These are phyloP conservation scores for Pseudogymnoascus sp. DNA, from an alignment of 2,329 filamentous ascomycete species.

Conservation along the genomic window DNA sequence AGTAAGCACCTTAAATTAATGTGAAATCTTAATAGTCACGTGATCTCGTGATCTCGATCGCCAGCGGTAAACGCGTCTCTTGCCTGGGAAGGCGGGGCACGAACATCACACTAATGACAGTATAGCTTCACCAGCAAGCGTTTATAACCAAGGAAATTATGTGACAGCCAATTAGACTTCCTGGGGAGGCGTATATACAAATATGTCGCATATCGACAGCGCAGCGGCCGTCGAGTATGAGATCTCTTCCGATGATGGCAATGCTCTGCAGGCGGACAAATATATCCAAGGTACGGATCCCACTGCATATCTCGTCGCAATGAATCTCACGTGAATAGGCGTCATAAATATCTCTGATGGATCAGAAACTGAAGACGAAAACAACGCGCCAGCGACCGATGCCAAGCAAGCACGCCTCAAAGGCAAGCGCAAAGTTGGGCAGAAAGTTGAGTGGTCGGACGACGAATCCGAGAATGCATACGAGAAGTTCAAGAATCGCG, in stretches of 20 bases:
- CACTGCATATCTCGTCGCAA: not conserved
- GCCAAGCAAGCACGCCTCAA: conserved; percentile 11
- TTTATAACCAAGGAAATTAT: not conserved
- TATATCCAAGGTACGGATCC: not conserved
- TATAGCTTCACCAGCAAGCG: not conserved
- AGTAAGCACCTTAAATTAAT: not conserved
- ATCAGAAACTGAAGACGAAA: not conserved
- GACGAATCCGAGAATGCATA: conserved; percentile 58
- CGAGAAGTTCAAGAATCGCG: conserved; percentile 56
- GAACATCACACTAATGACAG: not conserved
- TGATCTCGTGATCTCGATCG: not conserved
- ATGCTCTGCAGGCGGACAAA: not conserved
- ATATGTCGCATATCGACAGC: not conserved
- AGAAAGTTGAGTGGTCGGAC: conserved; percentile 44
- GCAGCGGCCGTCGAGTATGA: not conserved
- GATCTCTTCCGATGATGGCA: not conserved
- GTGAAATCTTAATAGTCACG: not conserved
- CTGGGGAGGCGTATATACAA: not conserved
- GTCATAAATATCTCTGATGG: conserved; percentile 1
- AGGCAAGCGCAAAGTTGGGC: conserved; percentile 22
- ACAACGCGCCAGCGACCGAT: not conserved
- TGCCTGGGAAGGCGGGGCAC: not conserved
- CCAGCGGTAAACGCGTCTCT: not conserved
- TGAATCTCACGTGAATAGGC: not conserved
- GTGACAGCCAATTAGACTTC: not conserved